A percentile compares a stretch with the other conserved stretches of the same genome.
phyloP scores from a whole-genome alignment of 257 asterid species.

The Verbena officinalis region DNA sequence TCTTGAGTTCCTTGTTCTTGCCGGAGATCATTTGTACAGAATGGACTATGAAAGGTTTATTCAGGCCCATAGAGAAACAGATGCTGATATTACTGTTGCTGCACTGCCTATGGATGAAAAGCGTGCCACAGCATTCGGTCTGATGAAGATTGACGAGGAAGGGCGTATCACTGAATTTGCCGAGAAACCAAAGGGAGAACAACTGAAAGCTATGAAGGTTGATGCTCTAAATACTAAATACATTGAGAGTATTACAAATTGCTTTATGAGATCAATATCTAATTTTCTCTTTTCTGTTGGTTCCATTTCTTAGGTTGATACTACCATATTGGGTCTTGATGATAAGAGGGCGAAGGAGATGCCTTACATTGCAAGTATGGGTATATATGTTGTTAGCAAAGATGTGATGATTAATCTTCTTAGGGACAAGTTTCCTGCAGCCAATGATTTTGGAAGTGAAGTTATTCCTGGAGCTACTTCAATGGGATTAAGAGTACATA shows the following conservation, averaged over 20 bases:
- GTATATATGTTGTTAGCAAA: constrained; percentile 93
- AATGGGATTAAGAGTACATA: constrained; percentile 76
- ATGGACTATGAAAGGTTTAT: constrained; percentile 95
- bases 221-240: constrained; percentile 1
- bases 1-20: constrained; percentile 83
- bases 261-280: constrained; percentile 18
- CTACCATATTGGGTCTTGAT: constrained; percentile 92
- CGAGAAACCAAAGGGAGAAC: constrained; percentile 95
- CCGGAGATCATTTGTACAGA: constrained; percentile 94
- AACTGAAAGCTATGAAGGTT: constrained; percentile 83
- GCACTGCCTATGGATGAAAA: constrained; percentile 96
- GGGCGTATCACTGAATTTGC: constrained; percentile 94
- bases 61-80: constrained; percentile 98
- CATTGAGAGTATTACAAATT: not conserved
- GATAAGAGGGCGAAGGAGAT: constrained; percentile 89
- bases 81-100: constrained; percentile 96
- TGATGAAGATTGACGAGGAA: constrained; percentile 96
- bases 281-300: constrained; percentile 17
- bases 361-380: constrained; percentile 98
- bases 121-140: constrained; percentile 95
- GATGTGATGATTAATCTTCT: constrained; percentile 84
- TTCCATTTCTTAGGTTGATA: constrained; percentile 67
- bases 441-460: constrained; percentile 98
- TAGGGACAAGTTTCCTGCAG: constrained; percentile 76
- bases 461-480: constrained; percentile 97